These are phyloP conservation scores for Trichoderma sp. DNA, from an alignment of 2,329 filamentous ascomycete genomes.

Conservation along the genomic window DNA sequence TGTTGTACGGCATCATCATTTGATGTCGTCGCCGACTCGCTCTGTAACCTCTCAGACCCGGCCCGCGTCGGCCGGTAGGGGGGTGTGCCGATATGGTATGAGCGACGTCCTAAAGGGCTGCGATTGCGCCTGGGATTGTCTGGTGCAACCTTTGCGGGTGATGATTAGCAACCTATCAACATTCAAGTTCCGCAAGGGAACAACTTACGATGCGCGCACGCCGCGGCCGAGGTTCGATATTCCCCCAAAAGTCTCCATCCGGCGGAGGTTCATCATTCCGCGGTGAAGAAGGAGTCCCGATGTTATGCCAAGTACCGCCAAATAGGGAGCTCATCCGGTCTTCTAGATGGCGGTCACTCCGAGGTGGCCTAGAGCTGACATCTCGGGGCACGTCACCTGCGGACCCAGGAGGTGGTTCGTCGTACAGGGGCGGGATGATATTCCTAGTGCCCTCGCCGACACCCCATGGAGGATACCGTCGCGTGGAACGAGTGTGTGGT, in stretches of 20 bases:
- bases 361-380: conserved; percentile 24
- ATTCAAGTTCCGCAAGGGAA: background rate
- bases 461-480: conserved; percentile 25
- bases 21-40: background rate
- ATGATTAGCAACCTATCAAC: background rate
- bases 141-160: conserved; percentile 18
- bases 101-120: background rate
- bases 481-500: conserved; percentile 23
- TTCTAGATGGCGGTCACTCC: conserved; percentile 27
- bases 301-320: conserved; percentile 22
- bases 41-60: background rate
- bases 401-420: background rate
- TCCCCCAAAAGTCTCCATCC: conserved; percentile 27
- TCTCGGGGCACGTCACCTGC: conserved; percentile 25
- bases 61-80: background rate
- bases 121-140: background rate
- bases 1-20: background rate
- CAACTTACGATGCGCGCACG: conserved; percentile 27
- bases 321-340: conserved; percentile 30
- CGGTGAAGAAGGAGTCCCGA: conserved; percentile 15
- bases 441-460: conserved; percentile 21
- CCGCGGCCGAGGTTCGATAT: conserved; percentile 24
- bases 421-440: background rate
- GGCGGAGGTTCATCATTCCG: conserved; percentile 17
- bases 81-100: background rate